Evolutionary conservation across 140 eudicot genomes (phyloP).

Genomic region (Anethum foeniculum): DNA sequence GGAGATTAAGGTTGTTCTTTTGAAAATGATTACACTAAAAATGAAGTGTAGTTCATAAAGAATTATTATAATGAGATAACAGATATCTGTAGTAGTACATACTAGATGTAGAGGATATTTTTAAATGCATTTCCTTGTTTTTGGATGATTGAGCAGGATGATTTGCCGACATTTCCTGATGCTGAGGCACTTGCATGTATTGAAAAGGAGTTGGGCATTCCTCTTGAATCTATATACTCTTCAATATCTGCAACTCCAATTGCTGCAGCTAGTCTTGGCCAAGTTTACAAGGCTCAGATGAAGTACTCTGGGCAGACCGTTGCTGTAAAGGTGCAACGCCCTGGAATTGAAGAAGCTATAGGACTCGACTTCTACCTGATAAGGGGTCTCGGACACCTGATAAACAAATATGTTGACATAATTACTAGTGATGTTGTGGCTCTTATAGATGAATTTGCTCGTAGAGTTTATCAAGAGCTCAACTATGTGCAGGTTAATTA

Average conservation of each 20-base stretch:
- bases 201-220: slow-evolving; percentile 70
- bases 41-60: neutral
- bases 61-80: neutral
- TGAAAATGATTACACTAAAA: neutral
- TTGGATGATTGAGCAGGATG: slow-evolving; percentile 49
- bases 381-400: slow-evolving; percentile 64
- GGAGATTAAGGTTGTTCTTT: neutral
- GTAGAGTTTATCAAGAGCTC: slow-evolving; percentile 96
- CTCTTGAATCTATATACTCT: slow-evolving; percentile 78
- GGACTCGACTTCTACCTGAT: slow-evolving; percentile 88
- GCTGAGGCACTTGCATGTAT: slow-evolving; percentile 85
- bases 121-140: neutral
- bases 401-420: slow-evolving; percentile 72
- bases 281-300: slow-evolving; percentile 86
- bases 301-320: slow-evolving; percentile 74
- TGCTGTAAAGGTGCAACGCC: slow-evolving; percentile 97
- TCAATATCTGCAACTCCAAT: slow-evolving; percentile 84
- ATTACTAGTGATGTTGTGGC: slow-evolving; percentile 84
- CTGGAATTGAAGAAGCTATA: slow-evolving; percentile 91
- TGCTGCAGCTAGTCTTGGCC: slow-evolving; percentile 99
- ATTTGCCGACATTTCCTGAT: slow-evolving; percentile 93
- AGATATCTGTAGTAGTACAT: no score
- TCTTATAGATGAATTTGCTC: slow-evolving; percentile 85
- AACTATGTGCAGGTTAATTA: slow-evolving; percentile 91
- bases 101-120: slow-evolving; percentile 1